phyloP scores from a whole-genome alignment of 345 rosid genomes.

The Laguncularia racemosa region DNA sequence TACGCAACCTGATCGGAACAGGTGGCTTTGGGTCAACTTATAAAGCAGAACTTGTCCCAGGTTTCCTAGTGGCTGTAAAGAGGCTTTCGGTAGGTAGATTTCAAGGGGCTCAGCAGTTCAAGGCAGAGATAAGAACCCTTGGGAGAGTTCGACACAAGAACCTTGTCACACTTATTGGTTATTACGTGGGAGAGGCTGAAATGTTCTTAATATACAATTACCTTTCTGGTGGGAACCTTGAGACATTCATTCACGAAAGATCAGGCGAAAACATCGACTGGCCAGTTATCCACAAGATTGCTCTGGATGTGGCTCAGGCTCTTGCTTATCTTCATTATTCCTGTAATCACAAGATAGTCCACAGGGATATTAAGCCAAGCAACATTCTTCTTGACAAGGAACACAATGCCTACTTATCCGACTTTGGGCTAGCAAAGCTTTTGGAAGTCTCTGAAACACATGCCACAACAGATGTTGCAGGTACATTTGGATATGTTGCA shows the following conservation, averaged over 20 bases:
- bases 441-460: constrained; percentile 66
- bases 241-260: constrained; percentile 50
- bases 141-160: constrained; percentile 56
- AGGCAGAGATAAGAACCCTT: constrained; percentile 61
- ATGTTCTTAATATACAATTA: constrained; percentile 61
- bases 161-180: constrained; percentile 60
- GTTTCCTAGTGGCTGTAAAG: constrained; percentile 56
- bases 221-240: constrained; percentile 70
- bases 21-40: constrained; percentile 75
- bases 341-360: constrained; percentile 59
- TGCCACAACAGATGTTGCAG: constrained; percentile 66
- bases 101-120: constrained; percentile 58
- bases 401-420: constrained; percentile 59
- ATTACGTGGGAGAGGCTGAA: constrained; percentile 44
- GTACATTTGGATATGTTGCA: constrained; percentile 72
- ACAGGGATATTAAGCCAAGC: constrained; percentile 71
- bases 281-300: constrained; percentile 51
- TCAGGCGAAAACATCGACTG: constrained; percentile 29
- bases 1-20: constrained; percentile 46
- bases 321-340: constrained; percentile 64
- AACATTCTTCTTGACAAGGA: constrained; percentile 59
- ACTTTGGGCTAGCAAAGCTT: constrained; percentile 64
- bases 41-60: constrained; percentile 53
- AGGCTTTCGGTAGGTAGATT: constrained; percentile 53
- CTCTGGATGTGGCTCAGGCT: constrained; percentile 53